Evolutionary conservation across 139 green algal genomes (phyloP).

Genomic region (Diplosphaera chodatii): DNA sequence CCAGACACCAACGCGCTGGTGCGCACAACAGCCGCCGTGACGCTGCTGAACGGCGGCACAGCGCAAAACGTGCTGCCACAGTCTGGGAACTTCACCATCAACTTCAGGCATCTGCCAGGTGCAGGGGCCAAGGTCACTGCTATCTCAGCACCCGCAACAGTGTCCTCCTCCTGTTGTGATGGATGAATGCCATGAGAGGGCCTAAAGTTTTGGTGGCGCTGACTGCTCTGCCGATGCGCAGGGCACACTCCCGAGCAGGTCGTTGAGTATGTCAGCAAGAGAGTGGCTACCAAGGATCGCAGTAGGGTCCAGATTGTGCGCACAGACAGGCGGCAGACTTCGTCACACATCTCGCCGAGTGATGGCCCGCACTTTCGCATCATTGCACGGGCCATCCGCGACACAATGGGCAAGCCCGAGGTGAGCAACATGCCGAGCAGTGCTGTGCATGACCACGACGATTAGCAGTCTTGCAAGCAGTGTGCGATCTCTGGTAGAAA

Average conservation of each 20-base stretch:
- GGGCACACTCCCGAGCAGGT: not conserved
- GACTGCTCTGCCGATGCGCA: not conserved
- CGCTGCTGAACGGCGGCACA: not conserved
- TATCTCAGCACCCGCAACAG: too few species aligned
- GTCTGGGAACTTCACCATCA: not conserved
- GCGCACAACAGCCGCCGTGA: not conserved
- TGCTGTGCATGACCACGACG: too few species aligned
- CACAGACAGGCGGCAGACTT: not conserved
- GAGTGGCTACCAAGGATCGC: not conserved
- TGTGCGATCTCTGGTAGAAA: too few species aligned
- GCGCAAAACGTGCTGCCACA: not conserved
- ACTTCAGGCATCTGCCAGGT: not conserved
- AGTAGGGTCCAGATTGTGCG: not conserved
- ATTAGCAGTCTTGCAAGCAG: too few species aligned
- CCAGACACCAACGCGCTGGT: not conserved
- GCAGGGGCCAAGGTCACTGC: too few species aligned
- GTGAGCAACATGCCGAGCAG: too few species aligned
- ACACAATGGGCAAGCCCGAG: not conserved
- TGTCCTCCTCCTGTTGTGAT: too few species aligned
- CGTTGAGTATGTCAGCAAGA: not conserved
- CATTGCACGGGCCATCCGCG: not conserved
- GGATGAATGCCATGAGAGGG: too few species aligned
- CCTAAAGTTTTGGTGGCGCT: too few species aligned
- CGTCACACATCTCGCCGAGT: not conserved
- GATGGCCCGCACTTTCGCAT: not conserved